A percentile compares a stretch with the other conserved stretches of the same genome.
phyloP scores from a whole-genome alignment of 177 flowering plant species.

The Telopea speciosissima region DNA sequence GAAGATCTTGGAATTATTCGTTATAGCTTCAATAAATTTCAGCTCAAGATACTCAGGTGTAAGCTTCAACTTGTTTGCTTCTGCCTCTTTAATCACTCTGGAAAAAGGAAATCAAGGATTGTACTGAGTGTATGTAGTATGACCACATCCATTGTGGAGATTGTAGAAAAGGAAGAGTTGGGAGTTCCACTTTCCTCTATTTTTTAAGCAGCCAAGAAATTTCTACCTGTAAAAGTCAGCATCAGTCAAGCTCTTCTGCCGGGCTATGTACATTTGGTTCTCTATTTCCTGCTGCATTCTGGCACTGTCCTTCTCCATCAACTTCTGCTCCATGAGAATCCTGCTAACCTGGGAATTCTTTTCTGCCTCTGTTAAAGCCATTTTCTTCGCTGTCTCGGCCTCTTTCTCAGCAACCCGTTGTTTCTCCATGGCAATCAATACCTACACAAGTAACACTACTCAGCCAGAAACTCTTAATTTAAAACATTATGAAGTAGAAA shows the following conservation, averaged over 20 bases:
- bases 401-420: conserved; percentile 91
- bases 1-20: conserved; percentile 83
- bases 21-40: conserved; percentile 73
- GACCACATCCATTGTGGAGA: background rate
- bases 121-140: background rate
- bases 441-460: conserved; percentile 35
- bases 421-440: conserved; percentile 75
- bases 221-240: conserved; percentile 65
- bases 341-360: conserved; percentile 78
- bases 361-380: conserved; percentile 89
- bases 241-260: conserved; percentile 84
- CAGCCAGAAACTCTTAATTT: background rate
- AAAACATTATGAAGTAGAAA: background rate
- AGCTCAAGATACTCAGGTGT: conserved; percentile 83
- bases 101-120: conserved; percentile 3
- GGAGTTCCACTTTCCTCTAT: background rate
- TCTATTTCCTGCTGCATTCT: conserved; percentile 70
- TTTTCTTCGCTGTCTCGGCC: conserved; percentile 83
- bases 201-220: background rate
- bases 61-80: conserved; percentile 86
- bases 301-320: conserved; percentile 81
- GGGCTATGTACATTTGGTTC: conserved; percentile 75
- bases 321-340: conserved; percentile 85
- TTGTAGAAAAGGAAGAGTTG: no score
- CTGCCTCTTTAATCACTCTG: conserved; percentile 81